Base-by-base conservation (phyloP, 192 early-diverging fungal genomes). In the Coemansia sp. region DNA sequence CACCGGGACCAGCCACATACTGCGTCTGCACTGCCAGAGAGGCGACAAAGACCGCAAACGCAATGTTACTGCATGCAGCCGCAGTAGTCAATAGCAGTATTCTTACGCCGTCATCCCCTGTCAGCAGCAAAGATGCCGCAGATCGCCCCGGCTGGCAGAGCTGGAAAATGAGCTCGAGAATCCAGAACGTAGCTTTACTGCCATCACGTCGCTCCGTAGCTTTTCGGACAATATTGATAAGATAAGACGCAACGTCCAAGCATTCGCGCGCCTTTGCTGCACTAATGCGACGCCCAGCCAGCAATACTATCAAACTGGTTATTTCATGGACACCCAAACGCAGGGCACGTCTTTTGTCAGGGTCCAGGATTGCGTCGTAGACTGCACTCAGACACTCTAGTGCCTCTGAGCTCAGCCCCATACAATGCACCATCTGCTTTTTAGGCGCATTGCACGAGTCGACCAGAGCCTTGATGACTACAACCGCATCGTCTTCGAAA, bases 81-180 rank as follows among this genome's bases (percentile, higher is more conserved):
- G 72, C 66, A 13, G 66, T 66, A 19, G 25, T 30, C 39, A 75
- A 42, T 15, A 75, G 66, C 24, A 67, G 68, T 64, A 57, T 45
- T 45, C 46, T 46, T 3, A 25, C 14, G 18, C 64, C 39, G 9
- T 38, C n/a, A 38, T 56, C 53, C 4, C 10, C 23, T 5, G 27
- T 7, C 27, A 30, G 27, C 27, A 56, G 57, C 47, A 64, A 33
- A 7, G 27, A 27, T 6, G 15, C 11, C 22, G 22, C 53, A 22
- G 46, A 38, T 9, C 33, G 34, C 5, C 48, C 49, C 5, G 53
- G 43, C 15, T 17, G 13, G 27, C 66, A 65, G 14, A 69, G 34
- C 30, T 69, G 62, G n/a, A 61, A 75, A 2, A 62, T 17, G 21
- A 75, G 45, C 59, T 65, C 72, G 17, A 75, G 66, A 13, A 62